phyloP scores from a whole-genome alignment of 139 green algal species.

The Asterochloris erici region DNA sequence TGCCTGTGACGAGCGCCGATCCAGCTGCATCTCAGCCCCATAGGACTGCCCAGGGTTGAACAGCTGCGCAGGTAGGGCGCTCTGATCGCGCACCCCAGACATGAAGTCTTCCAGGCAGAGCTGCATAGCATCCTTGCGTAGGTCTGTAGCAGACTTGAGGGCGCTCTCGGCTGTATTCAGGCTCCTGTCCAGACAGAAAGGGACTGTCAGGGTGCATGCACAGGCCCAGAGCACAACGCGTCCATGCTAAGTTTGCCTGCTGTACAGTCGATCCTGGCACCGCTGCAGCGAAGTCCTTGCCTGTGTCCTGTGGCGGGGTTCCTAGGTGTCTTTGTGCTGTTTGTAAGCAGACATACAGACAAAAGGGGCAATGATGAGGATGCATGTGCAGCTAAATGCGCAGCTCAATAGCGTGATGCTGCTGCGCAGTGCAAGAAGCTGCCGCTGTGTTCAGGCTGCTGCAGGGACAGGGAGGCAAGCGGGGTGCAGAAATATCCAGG shows the following conservation, averaged over 20 bases:
- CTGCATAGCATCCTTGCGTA: constrained; percentile 23
- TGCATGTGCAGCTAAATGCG: no score
- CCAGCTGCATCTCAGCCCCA: neutral
- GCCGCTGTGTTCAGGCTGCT: no score
- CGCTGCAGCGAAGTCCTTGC: neutral
- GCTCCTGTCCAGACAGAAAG: constrained; percentile 4
- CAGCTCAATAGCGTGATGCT: no score
- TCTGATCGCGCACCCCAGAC: constrained; percentile 11
- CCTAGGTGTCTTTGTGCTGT: neutral
- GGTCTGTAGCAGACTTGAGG: constrained; percentile 20
- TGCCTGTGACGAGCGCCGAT: neutral
- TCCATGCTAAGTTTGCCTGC: neutral
- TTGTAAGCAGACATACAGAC: neutral
- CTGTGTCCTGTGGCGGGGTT: neutral
- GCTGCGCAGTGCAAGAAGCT: no score
- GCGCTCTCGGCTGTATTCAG: constrained; percentile 28
- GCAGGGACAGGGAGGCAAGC: no score
- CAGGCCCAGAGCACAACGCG: neutral
- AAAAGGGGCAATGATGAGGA: no score
- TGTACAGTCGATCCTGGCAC: neutral
- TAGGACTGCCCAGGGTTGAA: neutral
- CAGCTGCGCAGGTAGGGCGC: neutral
- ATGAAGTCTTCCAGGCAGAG: constrained; percentile 33
- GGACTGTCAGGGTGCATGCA: neutral
- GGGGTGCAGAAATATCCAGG: no score